Evolutionary conservation across 495 filamentous ascomycete genomes (phyloP), one percentile per base, ranked within the genome.

Genomic region (Bacidia rubella): DNA sequence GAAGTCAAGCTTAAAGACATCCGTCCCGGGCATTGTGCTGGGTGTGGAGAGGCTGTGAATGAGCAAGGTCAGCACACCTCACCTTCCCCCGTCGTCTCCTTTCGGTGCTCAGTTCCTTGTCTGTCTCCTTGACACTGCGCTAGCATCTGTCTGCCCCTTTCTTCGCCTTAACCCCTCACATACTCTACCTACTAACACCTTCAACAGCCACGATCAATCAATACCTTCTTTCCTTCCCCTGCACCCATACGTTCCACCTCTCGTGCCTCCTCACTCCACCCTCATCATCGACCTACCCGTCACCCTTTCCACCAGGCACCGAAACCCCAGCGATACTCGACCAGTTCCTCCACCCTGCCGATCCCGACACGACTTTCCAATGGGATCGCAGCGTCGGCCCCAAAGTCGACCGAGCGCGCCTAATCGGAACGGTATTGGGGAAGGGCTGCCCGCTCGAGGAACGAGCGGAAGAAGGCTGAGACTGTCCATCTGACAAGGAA

Each of bases 211-310:
- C 17, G 11, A 29, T 2, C 47, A 9, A 7, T 29, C 12, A 50
- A 26, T 40, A 86, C 7, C 78, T 98, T 9, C 76, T 97, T 7
- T 89, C 86, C 26, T 98, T 96, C 57, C 85, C 86, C 3, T 98
- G 92, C 65, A 83, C 44, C 44, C 90, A 98, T 60, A 76, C 90
- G 26, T 98, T 90, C 67, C 92, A 98, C 58, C 71, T 96, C 5
- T 74, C 79, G 9, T 92, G 94, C 60, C 67, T 98, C 12, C 74
- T 86, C 1, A 68, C 78, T 50, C 60, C 73, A 26, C 71, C 70
- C 0, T n/a, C n/a, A n/a, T n/a, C n/a, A n/a, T n/a, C n/a, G n/a
- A n/a, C n/a, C n/a, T n/a, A n/a, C n/a, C n/a, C n/a, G n/a, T n/a
- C n/a, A n/a, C n/a, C 29, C 29, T 70, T 65, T 0, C 52, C 70